Evolutionary conservation across 1,139 yeast genomes (phyloP).

Genomic region (Debaryomyces udenii): DNA sequence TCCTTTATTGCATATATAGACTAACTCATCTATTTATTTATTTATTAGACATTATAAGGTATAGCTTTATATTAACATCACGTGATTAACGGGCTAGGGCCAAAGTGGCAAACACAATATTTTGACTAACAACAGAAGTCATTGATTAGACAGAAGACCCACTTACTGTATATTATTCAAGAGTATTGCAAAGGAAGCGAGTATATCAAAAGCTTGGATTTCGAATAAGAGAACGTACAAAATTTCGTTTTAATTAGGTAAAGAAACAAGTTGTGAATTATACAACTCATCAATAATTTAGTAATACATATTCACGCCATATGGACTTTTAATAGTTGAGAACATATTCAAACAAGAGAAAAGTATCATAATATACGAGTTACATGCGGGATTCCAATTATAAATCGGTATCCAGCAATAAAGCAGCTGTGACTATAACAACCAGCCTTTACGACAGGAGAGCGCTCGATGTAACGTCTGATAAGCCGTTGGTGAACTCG

Average conservation of each 20-base stretch:
- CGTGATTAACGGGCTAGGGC: slow-evolving; percentile 1
- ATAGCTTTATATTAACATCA: slow-evolving; percentile 1
- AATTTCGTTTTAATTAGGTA: no score
- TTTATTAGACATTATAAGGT: no score
- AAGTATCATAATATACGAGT: background rate
- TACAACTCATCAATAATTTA: no score
- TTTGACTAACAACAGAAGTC: no score
- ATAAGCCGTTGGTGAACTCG: slow-evolving; percentile 88
- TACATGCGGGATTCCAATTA: slow-evolving; percentile 89
- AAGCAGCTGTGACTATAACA: slow-evolving; percentile 89
- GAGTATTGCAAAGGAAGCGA: no score
- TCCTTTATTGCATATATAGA: background rate
- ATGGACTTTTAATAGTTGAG: no score
- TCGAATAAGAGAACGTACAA: no score
- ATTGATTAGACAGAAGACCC: no score
- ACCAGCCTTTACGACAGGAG: slow-evolving; percentile 87
- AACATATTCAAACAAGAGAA: no score
- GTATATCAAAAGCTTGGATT: background rate
- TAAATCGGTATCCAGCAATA: slow-evolving; percentile 73
- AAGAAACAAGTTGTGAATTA: no score
- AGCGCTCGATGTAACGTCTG: slow-evolving; percentile 89
- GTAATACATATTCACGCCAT: background rate
- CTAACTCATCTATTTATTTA: slow-evolving; percentile 1
- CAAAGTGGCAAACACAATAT: slow-evolving; percentile 7
- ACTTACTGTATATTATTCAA: no score